Evolutionary conservation across 2,329 filamentous ascomycete genomes (phyloP), one percentile per base, ranked within the genome.

Genomic region (Fusarium nanum): DNA sequence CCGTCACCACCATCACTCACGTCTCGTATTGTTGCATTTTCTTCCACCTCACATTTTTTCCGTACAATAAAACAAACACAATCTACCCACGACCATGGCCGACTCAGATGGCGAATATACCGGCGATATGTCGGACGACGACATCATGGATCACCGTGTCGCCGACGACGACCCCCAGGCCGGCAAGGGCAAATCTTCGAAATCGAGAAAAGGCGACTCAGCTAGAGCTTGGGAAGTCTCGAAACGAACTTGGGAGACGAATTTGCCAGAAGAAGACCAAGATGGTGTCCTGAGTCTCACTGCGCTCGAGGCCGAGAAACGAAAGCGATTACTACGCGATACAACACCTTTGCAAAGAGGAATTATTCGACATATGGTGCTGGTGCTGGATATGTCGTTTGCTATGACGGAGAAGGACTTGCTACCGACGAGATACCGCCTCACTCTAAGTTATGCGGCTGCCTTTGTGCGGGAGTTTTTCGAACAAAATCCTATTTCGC

Each of bases 401-500:
- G 93, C 95, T 53, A 99, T 99, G 96, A 82, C 89, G 7, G 94
- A 98, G 80, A 98, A 98, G 81, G 96, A 99, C 78, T 86, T 98
- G 72, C 89, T 96, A 27, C 96, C 96, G 8, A 97, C 91, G 45
- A 89, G 95, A 64, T 94, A 95, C 80, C 87, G 94, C 40, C 87
- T 98, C 32, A 92, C 91, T 55, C 86, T 98, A 76, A 90, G 90
- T 69, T 97, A 94, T 80, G 92, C 94, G 18, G 88, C 91, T 69
- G 91, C 94, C 60, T 99, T 98, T 80, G 92, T 98, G 50, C 88
- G 91, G 63, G 95, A 98, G 79, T 99, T 93, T 82, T 99, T 98
- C 78, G 96, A 98, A 81, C 96, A 99, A 81, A 99, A 99, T 76
- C 96, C 96, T 13, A 98, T 99, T 72, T 97, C 94, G 12, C 96